Percentiles rank a stretch among this genome's conserved stretches.
These are phyloP conservation scores for Colletotrichum sp. DNA, from an alignment of 2,329 filamentous ascomycete species.

Conservation along the genomic window DNA sequence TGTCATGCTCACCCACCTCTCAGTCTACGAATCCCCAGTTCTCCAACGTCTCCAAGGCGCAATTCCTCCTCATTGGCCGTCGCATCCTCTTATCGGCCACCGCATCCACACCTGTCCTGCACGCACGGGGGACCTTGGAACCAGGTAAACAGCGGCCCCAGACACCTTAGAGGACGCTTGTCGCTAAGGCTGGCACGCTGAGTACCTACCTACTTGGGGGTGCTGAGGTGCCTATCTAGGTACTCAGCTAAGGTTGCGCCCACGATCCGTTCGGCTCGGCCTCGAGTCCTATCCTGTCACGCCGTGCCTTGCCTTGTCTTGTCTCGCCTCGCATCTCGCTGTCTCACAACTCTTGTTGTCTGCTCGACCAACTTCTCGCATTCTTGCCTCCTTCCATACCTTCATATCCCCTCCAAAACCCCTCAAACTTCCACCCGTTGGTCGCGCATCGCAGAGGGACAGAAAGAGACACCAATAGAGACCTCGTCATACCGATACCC, in stretches of 20 bases:
- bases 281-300: neutral
- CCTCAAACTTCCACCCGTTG: neutral
- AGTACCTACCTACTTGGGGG: neutral
- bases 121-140: constrained; percentile 9
- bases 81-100: constrained; percentile 12
- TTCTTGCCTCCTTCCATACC: neutral
- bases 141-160: neutral
- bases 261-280: neutral
- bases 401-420: neutral
- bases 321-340: neutral
- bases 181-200: neutral
- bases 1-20: neutral
- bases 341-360: neutral
- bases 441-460: neutral
- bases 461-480: neutral
- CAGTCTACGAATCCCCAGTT: neutral
- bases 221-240: neutral
- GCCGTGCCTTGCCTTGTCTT: neutral
- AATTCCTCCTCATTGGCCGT: neutral
- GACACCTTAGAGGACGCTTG: neutral
- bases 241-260: neutral
- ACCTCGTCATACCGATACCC: neutral
- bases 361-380: neutral
- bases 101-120: neutral
- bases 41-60: neutral